Evolutionary conservation across 2,329 filamentous ascomycete species (phyloP).

Genomic region (Ophiosphaerella korrae): DNA sequence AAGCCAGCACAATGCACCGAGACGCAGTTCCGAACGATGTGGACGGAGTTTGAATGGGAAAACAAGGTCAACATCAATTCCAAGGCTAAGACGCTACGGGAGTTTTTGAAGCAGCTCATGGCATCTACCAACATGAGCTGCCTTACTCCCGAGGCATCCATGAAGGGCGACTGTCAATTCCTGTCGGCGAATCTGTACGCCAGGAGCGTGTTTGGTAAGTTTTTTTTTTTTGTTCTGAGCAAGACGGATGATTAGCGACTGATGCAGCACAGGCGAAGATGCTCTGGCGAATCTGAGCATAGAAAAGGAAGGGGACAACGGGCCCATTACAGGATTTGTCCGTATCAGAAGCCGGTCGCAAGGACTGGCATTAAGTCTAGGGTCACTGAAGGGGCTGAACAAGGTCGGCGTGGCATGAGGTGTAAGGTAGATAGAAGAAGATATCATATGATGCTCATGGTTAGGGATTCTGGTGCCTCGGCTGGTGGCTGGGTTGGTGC

Average conservation of each 20-base stretch:
- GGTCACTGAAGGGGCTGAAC: slow-evolving; percentile 91
- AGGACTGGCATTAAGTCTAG: slow-evolving; percentile 89
- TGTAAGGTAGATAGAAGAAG: too few species aligned
- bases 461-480: too few species aligned
- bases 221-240: background rate
- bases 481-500: too few species aligned
- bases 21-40: slow-evolving; percentile 99
- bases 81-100: slow-evolving; percentile 87
- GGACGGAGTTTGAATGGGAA: slow-evolving; percentile 99
- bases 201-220: slow-evolving; percentile 94
- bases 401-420: slow-evolving; percentile 40
- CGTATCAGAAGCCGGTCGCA: slow-evolving; percentile 97
- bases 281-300: slow-evolving; percentile 96
- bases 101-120: slow-evolving; percentile 95
- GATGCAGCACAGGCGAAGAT: slow-evolving; percentile 77
- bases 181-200: slow-evolving; percentile 96
- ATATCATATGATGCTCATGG: too few species aligned
- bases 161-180: slow-evolving; percentile 98
- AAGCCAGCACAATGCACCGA: slow-evolving; percentile 95
- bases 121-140: slow-evolving; percentile 99
- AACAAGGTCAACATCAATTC: slow-evolving; percentile 99
- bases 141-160: slow-evolving; percentile 90
- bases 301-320: slow-evolving; percentile 94
- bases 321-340: slow-evolving; percentile 95
- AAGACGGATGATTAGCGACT: background rate